Conservation (phyloP, 108 stramenopile genomes). For the Schizochytrium sp. region DNA sequence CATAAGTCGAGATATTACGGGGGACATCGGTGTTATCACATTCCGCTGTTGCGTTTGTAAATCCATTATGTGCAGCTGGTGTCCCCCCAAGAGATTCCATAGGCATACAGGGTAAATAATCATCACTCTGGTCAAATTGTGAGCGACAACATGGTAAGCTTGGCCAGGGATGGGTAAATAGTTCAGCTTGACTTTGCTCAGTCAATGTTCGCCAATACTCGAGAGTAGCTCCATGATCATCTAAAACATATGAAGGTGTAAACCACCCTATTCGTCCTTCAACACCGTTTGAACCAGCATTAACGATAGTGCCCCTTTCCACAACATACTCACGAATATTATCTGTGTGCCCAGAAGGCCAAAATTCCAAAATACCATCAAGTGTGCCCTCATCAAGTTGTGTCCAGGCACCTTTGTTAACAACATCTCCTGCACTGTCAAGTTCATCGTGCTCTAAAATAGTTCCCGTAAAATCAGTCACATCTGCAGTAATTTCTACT, state of each 20-base stretch:
- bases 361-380: conserved; percentile 36
- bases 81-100: neutral
- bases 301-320: neutral
- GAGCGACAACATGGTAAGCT: conserved; percentile 3
- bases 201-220: conserved; percentile 27
- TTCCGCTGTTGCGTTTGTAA: neutral
- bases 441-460: neutral
- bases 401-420: neutral
- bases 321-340: conserved; percentile 15
- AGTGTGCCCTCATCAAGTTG: neutral
- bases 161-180: neutral
- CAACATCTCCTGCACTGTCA: neutral
- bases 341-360: neutral
- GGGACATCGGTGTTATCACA: conserved; percentile 13
- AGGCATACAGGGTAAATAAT: neutral
- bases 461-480: conserved; percentile 14
- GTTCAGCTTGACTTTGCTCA: neutral
- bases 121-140: neutral
- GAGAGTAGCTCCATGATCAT: neutral
- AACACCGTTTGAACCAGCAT: neutral
- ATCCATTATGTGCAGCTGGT: neutral
- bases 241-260: neutral
- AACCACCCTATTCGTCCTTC: conserved; percentile 43
- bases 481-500: conserved; percentile 22
- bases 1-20: neutral